A percentile compares a stretch with the other conserved stretches of the same genome.
phyloP scores from a whole-genome alignment of 225 moss, liverwort and hornwort genomes.

The Bryum argenteum region DNA sequence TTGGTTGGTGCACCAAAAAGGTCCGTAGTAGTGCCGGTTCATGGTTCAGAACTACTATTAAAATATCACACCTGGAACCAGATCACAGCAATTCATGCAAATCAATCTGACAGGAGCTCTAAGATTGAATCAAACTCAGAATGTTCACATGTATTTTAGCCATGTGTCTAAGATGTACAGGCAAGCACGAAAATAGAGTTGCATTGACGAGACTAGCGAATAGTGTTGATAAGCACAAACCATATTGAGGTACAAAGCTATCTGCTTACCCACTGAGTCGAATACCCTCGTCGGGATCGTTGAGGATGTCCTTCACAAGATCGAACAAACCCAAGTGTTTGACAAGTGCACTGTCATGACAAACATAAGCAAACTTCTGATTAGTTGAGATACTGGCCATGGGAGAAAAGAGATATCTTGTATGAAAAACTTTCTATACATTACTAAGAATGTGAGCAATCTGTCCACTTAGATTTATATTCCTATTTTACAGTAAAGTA shows the following conservation, averaged over 20 bases:
- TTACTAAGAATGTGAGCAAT: not conserved
- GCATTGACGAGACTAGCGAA: not conserved
- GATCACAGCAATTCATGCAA: constrained; percentile 42
- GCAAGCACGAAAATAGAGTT: constrained; percentile 13
- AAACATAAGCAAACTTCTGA: constrained; percentile 23
- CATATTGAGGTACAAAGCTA: constrained; percentile 22
- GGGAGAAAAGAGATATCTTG: not conserved
- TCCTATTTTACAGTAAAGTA: constrained; percentile 12
- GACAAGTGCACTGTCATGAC: constrained; percentile 56
- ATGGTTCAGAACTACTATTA: constrained; percentile 89
- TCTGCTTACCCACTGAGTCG: constrained; percentile 83
- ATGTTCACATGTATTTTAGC: constrained; percentile 5
- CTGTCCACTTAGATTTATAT: constrained; percentile 3
- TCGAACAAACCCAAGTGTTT: constrained; percentile 79
- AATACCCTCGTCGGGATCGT: constrained; percentile 77
- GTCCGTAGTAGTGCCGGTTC: constrained; percentile 82
- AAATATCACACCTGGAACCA: constrained; percentile 87
- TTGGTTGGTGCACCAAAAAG: constrained; percentile 88
- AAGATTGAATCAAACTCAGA: constrained; percentile 12
- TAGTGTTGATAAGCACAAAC: not conserved
- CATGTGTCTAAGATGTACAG: constrained; percentile 14
- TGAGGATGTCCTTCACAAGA: constrained; percentile 84
- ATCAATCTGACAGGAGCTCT: constrained; percentile 33
- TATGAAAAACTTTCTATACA: constrained; percentile 15
- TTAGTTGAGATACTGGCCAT: constrained; percentile 21